A percentile compares a stretch with the other conserved stretches of the same genome.
phyloP scores from a whole-genome alignment of 768 basidiomycete genomes.

The Pisolithus orientalis region DNA sequence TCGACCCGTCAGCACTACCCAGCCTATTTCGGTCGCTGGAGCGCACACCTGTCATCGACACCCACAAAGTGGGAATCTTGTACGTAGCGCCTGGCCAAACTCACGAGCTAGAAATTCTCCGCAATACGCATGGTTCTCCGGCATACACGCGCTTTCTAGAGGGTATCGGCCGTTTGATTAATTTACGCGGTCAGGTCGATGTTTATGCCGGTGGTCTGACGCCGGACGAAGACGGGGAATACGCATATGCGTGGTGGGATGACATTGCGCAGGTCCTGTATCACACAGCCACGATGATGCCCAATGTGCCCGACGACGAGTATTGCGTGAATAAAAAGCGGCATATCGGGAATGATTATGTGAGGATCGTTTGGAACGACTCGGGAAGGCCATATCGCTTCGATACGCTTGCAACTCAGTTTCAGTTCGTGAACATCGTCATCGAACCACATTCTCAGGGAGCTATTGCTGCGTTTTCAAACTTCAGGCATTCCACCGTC shows the following conservation, averaged over 20 bases:
- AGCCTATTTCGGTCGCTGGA: constrained; percentile 67
- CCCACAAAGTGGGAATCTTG: constrained; percentile 93
- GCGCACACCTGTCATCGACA: constrained; percentile 89
- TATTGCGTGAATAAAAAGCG: constrained; percentile 82
- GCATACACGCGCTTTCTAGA: constrained; percentile 92
- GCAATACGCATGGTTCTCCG: constrained; percentile 88
- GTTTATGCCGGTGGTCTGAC: constrained; percentile 91
- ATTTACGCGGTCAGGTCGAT: constrained; percentile 83
- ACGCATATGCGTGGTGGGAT: constrained; percentile 99
- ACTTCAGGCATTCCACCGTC: constrained; percentile 31
- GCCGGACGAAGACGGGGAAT: constrained; percentile 89
- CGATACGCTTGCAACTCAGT: constrained; percentile 87
- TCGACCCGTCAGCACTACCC: constrained; percentile 50
- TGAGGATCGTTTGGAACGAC: constrained; percentile 97
- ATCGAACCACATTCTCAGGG: constrained; percentile 89
- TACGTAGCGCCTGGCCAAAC: constrained; percentile 93
- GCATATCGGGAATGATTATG: constrained; percentile 95
- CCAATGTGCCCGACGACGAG: constrained; percentile 61
- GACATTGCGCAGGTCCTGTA: constrained; percentile 93
- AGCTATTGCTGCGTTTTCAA: constrained; percentile 78
- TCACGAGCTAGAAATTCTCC: constrained; percentile 77
- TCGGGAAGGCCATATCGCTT: constrained; percentile 85
- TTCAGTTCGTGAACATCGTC: constrained; percentile 97
- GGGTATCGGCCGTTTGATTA: constrained; percentile 82
- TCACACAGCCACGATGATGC: constrained; percentile 98